Conservation (phyloP, 352 stramenopile genomes). For the Phytophthora vignae region DNA sequence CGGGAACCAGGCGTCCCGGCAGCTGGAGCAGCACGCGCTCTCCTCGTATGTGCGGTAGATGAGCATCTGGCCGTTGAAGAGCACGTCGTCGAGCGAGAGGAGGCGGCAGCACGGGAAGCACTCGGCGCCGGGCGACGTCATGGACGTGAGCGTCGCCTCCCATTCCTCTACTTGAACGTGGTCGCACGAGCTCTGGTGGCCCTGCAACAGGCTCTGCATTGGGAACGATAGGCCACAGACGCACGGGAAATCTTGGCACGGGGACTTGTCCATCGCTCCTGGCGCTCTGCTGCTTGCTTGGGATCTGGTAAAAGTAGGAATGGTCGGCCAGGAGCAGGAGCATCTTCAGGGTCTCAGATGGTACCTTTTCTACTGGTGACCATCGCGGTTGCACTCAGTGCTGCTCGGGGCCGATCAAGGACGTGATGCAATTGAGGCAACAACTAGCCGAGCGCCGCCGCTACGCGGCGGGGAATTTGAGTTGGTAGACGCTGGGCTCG, state of each 20-base stretch:
- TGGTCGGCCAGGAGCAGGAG: not conserved
- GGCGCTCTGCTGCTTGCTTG: conserved; percentile 4
- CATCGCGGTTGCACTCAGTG: not conserved
- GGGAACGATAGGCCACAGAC: conserved; percentile 22
- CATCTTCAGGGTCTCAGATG: not conserved
- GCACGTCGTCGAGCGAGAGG: conserved; percentile 29
- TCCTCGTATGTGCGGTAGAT: conserved; percentile 38
- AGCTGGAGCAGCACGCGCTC: conserved; percentile 27
- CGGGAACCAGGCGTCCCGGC: conserved; percentile 31
- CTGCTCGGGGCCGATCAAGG: no score
- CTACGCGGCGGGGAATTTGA: no score
- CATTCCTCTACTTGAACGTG: conserved; percentile 29
- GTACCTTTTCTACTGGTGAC: not conserved
- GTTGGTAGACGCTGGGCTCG: no score
- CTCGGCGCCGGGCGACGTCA: conserved; percentile 32
- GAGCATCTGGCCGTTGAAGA: conserved; percentile 32
- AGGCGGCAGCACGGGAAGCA: conserved; percentile 35
- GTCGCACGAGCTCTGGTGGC: conserved; percentile 24
- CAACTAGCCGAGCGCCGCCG: no score
- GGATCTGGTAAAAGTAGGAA: conserved; percentile 4
- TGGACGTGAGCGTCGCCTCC: conserved; percentile 21
- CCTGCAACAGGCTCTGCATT: conserved; percentile 1
- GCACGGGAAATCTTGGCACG: conserved; percentile 8
- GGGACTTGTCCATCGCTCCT: conserved; percentile 14
- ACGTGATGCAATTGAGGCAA: no score